Evolutionary conservation across 176 grass and related monocot genomes (phyloP).

Genomic region (Ampelocalamus luodianensis): DNA sequence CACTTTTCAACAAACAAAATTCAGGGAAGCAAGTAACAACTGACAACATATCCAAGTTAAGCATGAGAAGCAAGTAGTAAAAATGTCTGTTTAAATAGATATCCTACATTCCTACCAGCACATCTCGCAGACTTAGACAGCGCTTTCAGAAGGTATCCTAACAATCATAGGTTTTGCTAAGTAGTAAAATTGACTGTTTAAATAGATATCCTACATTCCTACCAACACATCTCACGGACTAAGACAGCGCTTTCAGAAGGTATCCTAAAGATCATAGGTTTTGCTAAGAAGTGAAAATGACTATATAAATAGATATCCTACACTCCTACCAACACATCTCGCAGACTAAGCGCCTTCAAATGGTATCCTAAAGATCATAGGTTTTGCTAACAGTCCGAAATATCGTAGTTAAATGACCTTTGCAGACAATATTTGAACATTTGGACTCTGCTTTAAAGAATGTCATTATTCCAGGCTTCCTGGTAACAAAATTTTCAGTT

Average conservation of each 20-base stretch:
- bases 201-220: too few species aligned
- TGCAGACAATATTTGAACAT: neutral
- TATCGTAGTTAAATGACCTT: neutral
- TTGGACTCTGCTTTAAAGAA: neutral
- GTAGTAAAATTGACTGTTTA: too few species aligned
- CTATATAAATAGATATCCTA: too few species aligned
- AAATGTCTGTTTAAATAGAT: neutral
- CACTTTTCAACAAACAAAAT: neutral
- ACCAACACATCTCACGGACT: too few species aligned
- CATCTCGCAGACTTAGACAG: too few species aligned
- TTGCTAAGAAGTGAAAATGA: too few species aligned
- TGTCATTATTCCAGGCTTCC: neutral
- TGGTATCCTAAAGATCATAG: neutral
- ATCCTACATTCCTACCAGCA: neutral
- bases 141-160: too few species aligned
- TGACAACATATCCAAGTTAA: neutral
- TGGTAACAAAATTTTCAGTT: neutral
- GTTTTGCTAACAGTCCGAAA: neutral
- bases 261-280: too few species aligned
- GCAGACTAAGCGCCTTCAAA: too few species aligned
- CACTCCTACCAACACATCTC: too few species aligned
- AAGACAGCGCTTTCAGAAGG: too few species aligned
- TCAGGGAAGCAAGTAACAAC: neutral
- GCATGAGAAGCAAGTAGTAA: neutral
- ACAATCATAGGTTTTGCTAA: neutral